Base-by-base conservation (phyloP, 176 grass and related monocot species). In the Poa annua region DNA sequence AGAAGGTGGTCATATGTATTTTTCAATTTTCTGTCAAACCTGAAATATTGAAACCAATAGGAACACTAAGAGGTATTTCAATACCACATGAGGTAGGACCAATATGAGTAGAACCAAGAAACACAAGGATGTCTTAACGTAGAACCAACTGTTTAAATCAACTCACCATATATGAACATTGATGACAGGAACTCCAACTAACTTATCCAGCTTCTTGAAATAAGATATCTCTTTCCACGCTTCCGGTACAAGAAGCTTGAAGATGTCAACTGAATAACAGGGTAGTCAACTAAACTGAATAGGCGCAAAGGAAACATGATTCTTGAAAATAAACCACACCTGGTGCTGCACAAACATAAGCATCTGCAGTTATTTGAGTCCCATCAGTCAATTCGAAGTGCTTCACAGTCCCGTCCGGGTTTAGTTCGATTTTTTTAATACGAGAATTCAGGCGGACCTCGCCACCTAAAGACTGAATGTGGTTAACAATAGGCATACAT, bases 101-200 rank as follows among this genome's bases (percentile, higher is more conserved):
- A 63, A 63, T 29, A 63, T 29, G 81, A 55, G 54, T n/a, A 75
- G 51, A 82, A 82, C 17, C 13, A 73, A 21, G 82, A 39, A 62
- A 86, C 8, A 71, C 6, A 49, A 88, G 39, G 47, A 24, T 49
- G 21, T 71, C 3, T 38, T 55, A 81, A 82, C 39, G 45, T 50
- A 66, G n/a, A 86, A 82, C 25, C 32, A 75, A 74, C 82, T 66
- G 66, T 66, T 66, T 57, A 10, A 81, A 84, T 74, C 54, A 78
- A 91, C 92, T 39, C 71, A 95, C 96, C 96, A 98, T 91, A 98
- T 98, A 87, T 95, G 96, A 70, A 98, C 92, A 92, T 98, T 98
- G 77, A 98, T 98, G 49, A 98, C 96, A 84, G 96, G 96, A 86
- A 98, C 96, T 87, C 96, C 96, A 16, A 95, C 96, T 50, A 95